A percentile compares a stretch with the other conserved stretches of the same genome.
These are phyloP conservation scores for Zelonia costaricensis DNA, from an alignment of 208 protist genomes.

Conservation along the genomic window DNA sequence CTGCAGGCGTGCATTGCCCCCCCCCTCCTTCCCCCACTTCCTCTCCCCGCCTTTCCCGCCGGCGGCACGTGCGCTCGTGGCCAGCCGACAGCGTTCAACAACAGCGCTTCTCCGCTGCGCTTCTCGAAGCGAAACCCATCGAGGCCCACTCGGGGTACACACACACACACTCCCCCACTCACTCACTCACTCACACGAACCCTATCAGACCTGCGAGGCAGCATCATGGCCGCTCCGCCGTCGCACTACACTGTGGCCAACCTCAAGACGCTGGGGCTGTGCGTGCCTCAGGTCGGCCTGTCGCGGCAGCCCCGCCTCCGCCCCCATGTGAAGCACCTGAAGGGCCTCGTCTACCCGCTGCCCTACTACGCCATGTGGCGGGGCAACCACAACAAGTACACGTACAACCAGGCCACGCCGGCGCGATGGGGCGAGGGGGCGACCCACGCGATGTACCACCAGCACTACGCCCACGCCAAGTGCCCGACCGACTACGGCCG, in stretches of 20 bases:
- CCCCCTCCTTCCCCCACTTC: neutral
- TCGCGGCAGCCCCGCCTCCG: constrained; percentile 83
- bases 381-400: constrained; percentile 88
- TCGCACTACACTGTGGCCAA: constrained; percentile 72
- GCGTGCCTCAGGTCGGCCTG: constrained; percentile 67
- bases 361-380: constrained; percentile 92
- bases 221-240: constrained; percentile 38
- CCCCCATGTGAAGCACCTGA: constrained; percentile 61
- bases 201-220: no score
- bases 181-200: neutral
- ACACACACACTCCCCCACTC: neutral
- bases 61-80: no score
- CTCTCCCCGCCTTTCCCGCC: neutral
- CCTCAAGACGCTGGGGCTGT: constrained; percentile 62
- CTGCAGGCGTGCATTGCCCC: no score
- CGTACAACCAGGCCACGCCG: constrained; percentile 79
- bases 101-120: no score
- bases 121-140: no score
- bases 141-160: no score
- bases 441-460: constrained; percentile 81
- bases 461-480: constrained; percentile 91
- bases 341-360: constrained; percentile 82
- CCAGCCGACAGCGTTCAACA: no score
- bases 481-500: constrained; percentile 89
- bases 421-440: constrained; percentile 83